Conservation (phyloP, 345 rosid genomes). For the Rhizophora mangle region DNA sequence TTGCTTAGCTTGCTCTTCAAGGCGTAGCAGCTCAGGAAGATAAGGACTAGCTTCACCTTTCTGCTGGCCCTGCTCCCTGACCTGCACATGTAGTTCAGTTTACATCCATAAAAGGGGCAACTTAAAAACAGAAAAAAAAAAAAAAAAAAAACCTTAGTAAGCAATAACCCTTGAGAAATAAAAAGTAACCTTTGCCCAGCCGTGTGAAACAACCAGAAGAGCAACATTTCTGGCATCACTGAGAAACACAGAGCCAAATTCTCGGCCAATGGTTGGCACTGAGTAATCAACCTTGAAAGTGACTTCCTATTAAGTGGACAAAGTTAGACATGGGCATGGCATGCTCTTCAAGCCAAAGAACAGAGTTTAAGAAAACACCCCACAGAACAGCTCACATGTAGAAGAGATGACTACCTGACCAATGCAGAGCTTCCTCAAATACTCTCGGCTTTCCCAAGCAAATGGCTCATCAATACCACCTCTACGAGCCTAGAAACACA, state of each 20-base stretch:
- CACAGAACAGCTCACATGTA: background rate
- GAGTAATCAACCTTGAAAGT: constrained; percentile 84
- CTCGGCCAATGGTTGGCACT: constrained; percentile 71
- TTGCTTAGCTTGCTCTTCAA: constrained; percentile 77
- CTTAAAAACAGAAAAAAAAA: constrained; percentile 4
- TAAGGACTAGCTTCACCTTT: constrained; percentile 87
- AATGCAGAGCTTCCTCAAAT: constrained; percentile 85
- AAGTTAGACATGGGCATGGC: background rate
- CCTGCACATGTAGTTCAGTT: constrained; percentile 41
- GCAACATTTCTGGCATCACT: constrained; percentile 74
- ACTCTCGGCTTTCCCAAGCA: constrained; percentile 98
- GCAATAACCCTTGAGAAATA: constrained; percentile 3
- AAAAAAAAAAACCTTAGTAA: background rate
- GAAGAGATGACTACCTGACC: constrained; percentile 54
- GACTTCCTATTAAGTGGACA: constrained; percentile 58
- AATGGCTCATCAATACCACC: constrained; percentile 89
- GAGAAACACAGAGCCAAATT: constrained; percentile 87
- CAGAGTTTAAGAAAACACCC: background rate
- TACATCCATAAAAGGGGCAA: constrained; percentile 1
- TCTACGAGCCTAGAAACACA: constrained; percentile 61
- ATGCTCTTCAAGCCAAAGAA: background rate
- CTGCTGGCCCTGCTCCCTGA: constrained; percentile 76
- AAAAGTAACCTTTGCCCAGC: constrained; percentile 85
- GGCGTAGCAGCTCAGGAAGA: constrained; percentile 54
- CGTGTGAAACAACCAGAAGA: constrained; percentile 59